Base-by-base conservation (phyloP, 1,284 basidiomycete genomes). In the Takashimella koratensis region DNA sequence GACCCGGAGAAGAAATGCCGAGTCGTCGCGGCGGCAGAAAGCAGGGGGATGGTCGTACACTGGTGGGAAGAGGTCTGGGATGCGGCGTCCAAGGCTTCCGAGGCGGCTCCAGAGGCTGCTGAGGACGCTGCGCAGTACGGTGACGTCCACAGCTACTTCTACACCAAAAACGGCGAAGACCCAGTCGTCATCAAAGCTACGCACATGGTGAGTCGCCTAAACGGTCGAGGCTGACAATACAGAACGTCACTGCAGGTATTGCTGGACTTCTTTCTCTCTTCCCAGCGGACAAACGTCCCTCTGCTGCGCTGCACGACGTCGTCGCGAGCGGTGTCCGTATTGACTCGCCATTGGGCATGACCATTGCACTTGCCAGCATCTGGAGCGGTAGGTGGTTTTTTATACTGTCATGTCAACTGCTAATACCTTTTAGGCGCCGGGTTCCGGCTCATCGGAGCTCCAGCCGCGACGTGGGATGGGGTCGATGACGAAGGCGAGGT, bases 221-320 rank as follows among this genome's bases (percentile, higher is more conserved):
- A 20, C 24, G 2, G 21, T n/a, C 20, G n/a, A n/a, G 3, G 41
- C 62, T 63, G 27, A 62, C 52, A 22, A 22, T 20, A 25, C 59
- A 73, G 67, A 74, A 73, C 57, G 55, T 76, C 51, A 77, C 76
- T 0, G 72, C 76, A 3, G 76, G 76, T 16, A 69, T 76, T 5
- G 69, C 74, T 2, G 68, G 66, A n/a, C 20, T 73, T 13, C 62
- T 76, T 2, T 71, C 75, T 6, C 43, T 69, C 21, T 76, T 76
- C 65, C 74, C 76, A 16, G 71, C 74, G 0, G 70, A 76, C 60
- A 76, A 76, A 53, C 65, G 75, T 16, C 75, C 74, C 0, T 63
- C 67, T 1, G 47, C 62, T 1, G 52, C 47, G 16, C 43, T 58
- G n/a, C 55, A 58, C 20, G 75, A 77, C 56, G 58, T 65, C 10